Evolutionary conservation across 306 rosid genomes (phyloP).

Genomic region (Datisca glomerata): DNA sequence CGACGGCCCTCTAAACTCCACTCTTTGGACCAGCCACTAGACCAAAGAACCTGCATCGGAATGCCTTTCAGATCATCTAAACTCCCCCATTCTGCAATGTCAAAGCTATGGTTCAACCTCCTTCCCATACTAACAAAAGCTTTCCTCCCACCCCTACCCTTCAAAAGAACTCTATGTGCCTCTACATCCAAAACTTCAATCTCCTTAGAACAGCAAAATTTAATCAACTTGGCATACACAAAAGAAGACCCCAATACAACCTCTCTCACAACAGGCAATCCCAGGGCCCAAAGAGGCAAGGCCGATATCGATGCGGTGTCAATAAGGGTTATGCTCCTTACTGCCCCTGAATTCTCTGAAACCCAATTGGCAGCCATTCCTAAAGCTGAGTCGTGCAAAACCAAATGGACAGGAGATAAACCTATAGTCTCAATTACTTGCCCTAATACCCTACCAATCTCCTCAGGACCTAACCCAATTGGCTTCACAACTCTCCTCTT

Average conservation of each 20-base stretch:
- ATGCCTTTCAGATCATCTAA: slow-evolving; percentile 50
- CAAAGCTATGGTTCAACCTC: slow-evolving; percentile 76
- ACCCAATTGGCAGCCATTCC: slow-evolving; percentile 58
- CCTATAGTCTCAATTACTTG: slow-evolving; percentile 52
- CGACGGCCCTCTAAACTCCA: slow-evolving; percentile 76
- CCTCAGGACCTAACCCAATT: slow-evolving; percentile 52
- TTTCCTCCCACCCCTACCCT: slow-evolving; percentile 46
- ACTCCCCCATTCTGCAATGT: slow-evolving; percentile 70
- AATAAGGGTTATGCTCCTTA: slow-evolving; percentile 76
- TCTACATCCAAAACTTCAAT: slow-evolving; percentile 33
- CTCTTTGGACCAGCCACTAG: slow-evolving; percentile 62
- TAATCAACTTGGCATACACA: slow-evolving; percentile 35
- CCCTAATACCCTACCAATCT: slow-evolving; percentile 60
- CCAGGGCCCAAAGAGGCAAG: slow-evolving; percentile 53
- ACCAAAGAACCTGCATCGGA: slow-evolving; percentile 82
- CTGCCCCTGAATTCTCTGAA: slow-evolving; percentile 38
- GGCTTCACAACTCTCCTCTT: slow-evolving; percentile 44
- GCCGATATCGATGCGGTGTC: slow-evolving; percentile 42
- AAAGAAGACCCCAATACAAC: slow-evolving; percentile 42
- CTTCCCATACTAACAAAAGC: slow-evolving; percentile 61
- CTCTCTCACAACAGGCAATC: slow-evolving; percentile 57
- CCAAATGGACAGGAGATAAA: slow-evolving; percentile 78
- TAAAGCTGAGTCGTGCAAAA: slow-evolving; percentile 74
- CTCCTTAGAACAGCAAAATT: slow-evolving; percentile 48
- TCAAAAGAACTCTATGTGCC: slow-evolving; percentile 65